Conservation (phyloP, 129 eudicot genomes). For the Artemisia tridentata region DNA sequence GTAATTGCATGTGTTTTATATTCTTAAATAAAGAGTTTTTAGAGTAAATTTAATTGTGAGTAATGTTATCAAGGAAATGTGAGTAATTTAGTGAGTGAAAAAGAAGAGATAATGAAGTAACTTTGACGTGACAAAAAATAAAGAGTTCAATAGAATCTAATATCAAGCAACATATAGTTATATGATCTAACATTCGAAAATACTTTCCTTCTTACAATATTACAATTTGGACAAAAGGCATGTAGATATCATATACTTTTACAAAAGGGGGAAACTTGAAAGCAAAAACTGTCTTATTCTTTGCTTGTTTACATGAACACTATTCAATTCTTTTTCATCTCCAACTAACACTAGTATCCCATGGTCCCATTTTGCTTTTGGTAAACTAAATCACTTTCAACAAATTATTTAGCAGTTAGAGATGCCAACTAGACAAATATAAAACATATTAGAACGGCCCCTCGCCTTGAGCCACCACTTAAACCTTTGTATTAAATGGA, state of each 20-base stretch:
- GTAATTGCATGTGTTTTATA: too few relatives aligned
- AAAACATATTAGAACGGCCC: constrained; percentile 17
- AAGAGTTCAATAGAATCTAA: too few relatives aligned
- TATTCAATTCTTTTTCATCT: constrained; percentile 14
- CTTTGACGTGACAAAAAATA: too few relatives aligned
- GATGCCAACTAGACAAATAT: constrained; percentile 12
- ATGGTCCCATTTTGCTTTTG: constrained; percentile 26
- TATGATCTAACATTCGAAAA: background rate
- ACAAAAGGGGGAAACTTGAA: constrained; percentile 23
- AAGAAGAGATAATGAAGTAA: too few relatives aligned
- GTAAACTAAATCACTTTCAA: constrained; percentile 2
- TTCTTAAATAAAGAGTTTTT: too few relatives aligned
- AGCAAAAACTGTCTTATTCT: constrained; percentile 23
- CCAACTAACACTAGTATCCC: constrained; percentile 14
- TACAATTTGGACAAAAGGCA: constrained; percentile 8
- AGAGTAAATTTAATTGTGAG: too few relatives aligned
- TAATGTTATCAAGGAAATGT: too few relatives aligned
- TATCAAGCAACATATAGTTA: too few relatives aligned
- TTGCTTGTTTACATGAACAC: constrained; percentile 31
- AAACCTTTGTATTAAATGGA: constrained; percentile 3
- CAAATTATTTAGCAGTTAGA: background rate
- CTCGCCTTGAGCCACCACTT: constrained; percentile 18
- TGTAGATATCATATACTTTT: constrained; percentile 9
- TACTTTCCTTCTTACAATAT: constrained; percentile 2
- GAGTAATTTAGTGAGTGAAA: too few relatives aligned